Evolutionary conservation across 345 rosid genomes (phyloP).

Genomic region (Eucalyptus tenuipes): DNA sequence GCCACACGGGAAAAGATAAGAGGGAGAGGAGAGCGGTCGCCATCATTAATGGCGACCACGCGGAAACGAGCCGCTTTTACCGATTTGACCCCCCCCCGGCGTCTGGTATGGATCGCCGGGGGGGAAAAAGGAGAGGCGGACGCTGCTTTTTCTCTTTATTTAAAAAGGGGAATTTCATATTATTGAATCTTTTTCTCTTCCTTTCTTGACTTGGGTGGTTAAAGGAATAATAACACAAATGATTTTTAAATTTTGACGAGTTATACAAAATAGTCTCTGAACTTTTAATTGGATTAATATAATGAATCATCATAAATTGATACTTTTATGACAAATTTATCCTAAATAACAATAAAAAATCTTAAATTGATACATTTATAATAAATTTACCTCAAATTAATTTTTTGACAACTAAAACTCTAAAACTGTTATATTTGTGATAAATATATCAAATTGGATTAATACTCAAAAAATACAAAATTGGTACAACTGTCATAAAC

Average conservation of each 20-base stretch:
- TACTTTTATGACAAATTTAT: fast-evolving
- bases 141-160: neutral
- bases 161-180: neutral
- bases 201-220: neutral
- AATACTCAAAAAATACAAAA: no score
- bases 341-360: fast-evolving
- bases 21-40: neutral
- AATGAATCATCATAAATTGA: fast-evolving
- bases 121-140: neutral
- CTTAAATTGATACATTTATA: fast-evolving
- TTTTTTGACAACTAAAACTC: no score
- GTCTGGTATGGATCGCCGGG: neutral
- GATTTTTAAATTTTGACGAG: fast-evolving
- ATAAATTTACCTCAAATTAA: no score
- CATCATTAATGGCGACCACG: conserved; percentile 1
- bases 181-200: neutral
- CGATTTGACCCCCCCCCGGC: neutral
- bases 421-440: no score
- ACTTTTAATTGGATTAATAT: neutral
- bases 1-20: neutral
- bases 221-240: neutral
- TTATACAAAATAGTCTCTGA: fast-evolving
- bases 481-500: no score
- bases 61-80: neutral
- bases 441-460: no score